Evolutionary conservation across 2,329 filamentous ascomycete species (phyloP).

Genomic region (Hirsutella minnesotensis): DNA sequence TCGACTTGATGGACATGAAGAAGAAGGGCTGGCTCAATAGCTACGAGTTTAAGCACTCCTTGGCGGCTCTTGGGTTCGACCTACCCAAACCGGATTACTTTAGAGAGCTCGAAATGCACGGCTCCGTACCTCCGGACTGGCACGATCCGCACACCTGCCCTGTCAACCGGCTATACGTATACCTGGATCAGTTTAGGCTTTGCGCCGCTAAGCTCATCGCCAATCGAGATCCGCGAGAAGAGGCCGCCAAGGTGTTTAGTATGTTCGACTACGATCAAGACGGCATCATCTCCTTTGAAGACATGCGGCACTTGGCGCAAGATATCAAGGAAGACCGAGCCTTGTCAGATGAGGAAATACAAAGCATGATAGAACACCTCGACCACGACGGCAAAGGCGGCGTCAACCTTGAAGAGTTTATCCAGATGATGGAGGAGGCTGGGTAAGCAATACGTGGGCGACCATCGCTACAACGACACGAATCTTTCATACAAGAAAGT

Average conservation of each 20-base stretch:
- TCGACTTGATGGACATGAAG: conserved; percentile 92
- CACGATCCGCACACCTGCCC: conserved; percentile 27
- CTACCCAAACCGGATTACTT: conserved; percentile 78
- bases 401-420: conserved; percentile 57
- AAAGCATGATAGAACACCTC: conserved; percentile 97
- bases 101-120: conserved; percentile 68
- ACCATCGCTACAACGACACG: neutral
- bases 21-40: conserved; percentile 92
- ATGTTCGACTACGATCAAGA: conserved; percentile 91
- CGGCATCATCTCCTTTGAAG: conserved; percentile 79
- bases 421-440: conserved; percentile 45
- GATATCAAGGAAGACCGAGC: conserved; percentile 73
- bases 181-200: conserved; percentile 45
- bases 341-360: conserved; percentile 82
- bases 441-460: conserved; percentile 12
- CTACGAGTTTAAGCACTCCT: conserved; percentile 93
- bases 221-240: conserved; percentile 75
- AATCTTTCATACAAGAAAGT: neutral
- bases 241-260: conserved; percentile 82
- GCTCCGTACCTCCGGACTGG: conserved; percentile 55
- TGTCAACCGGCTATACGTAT: conserved; percentile 35
- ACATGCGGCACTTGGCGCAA: conserved; percentile 74
- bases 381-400: conserved; percentile 87
- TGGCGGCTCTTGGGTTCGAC: conserved; percentile 91
- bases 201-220: conserved; percentile 73